Base-by-base conservation (phyloP, 208 protist species). In the Entamoeba invadens region DNA sequence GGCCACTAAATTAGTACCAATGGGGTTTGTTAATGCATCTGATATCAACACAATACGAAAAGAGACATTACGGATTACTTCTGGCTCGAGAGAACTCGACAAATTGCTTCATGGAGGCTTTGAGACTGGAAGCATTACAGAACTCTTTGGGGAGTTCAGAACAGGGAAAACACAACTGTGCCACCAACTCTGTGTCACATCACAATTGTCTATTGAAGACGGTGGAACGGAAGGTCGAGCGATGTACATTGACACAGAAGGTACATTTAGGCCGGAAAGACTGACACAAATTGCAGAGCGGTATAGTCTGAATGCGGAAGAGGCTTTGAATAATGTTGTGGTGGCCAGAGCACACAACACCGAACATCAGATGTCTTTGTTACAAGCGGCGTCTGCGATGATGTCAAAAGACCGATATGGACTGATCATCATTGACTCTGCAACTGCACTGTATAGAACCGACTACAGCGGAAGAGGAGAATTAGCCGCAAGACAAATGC, bases 161-260 rank as follows among this genome's bases (percentile, higher is more conserved):
- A 98, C 98, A 35, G 98, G 98, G 50, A 99, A 99, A 95, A 98
- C 98, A 16, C 98, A 99, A 96, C 96, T 99, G 25, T 98, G 97
- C 46, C 98, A 99, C 95, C 99, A 98, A 10, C n/a, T 93, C 25
- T 8, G 14, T 87, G 68, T 87, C 68, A 87, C 68, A 31, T 87
- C 31, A 10, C 68, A 87, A 87, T 87, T 87, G 42, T 8, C 14
- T 25, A 57, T 57, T 25, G 47, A 57, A 25, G 99, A 98, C 95
- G 97, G 99, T 45, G 98, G 99, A 96, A 99, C 98, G 1, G 98
- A 99, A 96, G 97, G 97, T 45, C 8, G 47, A 57, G 35, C 35
- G 35, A 77, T 50, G 72, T 45, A 45, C 91, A 68, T 31, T 96
- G n/a, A n/a, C n/a, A n/a, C n/a, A n/a, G n/a, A n/a, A n/a, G n/a